Conservation (phyloP, 2,329 filamentous ascomycete species). For the Colletotrichum cordylinicola region DNA sequence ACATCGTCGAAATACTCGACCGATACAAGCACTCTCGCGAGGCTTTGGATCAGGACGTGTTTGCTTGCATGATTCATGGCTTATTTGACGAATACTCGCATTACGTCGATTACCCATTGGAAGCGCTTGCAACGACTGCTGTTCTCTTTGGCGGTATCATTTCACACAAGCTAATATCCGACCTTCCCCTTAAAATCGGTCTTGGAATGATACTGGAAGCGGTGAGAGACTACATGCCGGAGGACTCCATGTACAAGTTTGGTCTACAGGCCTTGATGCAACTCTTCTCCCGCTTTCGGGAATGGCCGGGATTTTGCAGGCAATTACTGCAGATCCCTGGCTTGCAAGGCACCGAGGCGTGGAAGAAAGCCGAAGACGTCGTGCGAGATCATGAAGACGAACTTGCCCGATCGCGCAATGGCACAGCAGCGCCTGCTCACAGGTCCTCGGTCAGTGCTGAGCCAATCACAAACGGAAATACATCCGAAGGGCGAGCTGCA, state of each 20-base stretch:
- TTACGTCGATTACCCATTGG: slow-evolving; percentile 94
- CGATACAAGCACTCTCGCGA: slow-evolving; percentile 88
- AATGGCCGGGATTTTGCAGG: slow-evolving; percentile 96
- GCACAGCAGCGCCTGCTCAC: slow-evolving; percentile 41
- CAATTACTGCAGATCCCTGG: slow-evolving; percentile 82
- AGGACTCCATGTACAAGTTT: slow-evolving; percentile 97
- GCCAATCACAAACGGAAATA: slow-evolving; percentile 70
- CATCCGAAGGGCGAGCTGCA: slow-evolving; percentile 63
- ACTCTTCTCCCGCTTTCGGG: slow-evolving; percentile 79
- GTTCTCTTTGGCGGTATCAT: slow-evolving; percentile 97
- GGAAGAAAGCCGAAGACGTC: slow-evolving; percentile 81
- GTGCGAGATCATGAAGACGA: slow-evolving; percentile 72
- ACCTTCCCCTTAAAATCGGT: slow-evolving; percentile 91
- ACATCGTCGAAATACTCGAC: slow-evolving; percentile 84
- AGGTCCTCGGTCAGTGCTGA: slow-evolving; percentile 48
- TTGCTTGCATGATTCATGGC: slow-evolving; percentile 98
- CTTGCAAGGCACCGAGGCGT: slow-evolving; percentile 84
- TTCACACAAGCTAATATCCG: slow-evolving; percentile 88
- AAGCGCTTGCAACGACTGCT: slow-evolving; percentile 92
- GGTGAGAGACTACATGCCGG: slow-evolving; percentile 81
- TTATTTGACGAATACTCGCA: slow-evolving; percentile 97
- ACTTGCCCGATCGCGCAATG: slow-evolving; percentile 60
- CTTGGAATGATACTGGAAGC: slow-evolving; percentile 98
- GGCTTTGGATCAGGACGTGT: slow-evolving; percentile 87
- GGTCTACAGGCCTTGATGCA: slow-evolving; percentile 94